Evolutionary conservation across 2,329 filamentous ascomycete species (phyloP), one percentile per base, ranked within the genome.

Genomic region (Fusarium sp.): DNA sequence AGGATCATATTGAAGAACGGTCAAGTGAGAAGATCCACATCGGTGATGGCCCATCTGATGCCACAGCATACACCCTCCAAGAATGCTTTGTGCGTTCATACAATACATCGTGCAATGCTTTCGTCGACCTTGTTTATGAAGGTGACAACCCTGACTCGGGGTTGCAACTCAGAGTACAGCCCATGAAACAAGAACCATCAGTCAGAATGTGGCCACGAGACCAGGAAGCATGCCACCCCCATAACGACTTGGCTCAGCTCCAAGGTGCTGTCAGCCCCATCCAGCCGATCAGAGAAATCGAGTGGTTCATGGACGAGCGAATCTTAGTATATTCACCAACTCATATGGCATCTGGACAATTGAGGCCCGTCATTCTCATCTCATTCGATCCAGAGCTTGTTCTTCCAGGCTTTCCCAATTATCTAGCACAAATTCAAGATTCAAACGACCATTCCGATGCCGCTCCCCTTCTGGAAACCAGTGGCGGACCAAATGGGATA

Each of bases 81-180:
- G 85, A 86, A 57, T 90, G 87, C 14, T 86, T 86, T 46, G 79
- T 90, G 47, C 84, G 87, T 29, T 83, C 84, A 5, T 92, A 92
- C 76, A 84, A 87, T 54, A 77, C 83, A 17, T 81, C 84, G 4
- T 86, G 85, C 68, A 83, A 83, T 27, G 84, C 89, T 0, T 92
- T 89, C 72, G 57, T 92, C 10, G 90, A 92, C 71, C 77, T 92
- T 0, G 88, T 67, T 80, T 85, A 5, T 53, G 78, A 82, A 77
- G 36, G 38, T 25, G 71, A 47, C 70, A 76, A 4, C 64, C 71
- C 78, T n/a, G 68, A 77, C 7, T 80, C 80, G 54, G 67, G 81
- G 22, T 79, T 89, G 15, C 84, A 86, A 8, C 80, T 92, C 38
- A 77, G 78, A 33, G 65, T 74, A 22, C 73, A 73, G 35, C 70